Percentiles rank a stretch among this genome's conserved stretches.
These are phyloP conservation scores for Entophlyctis luteolus DNA, from an alignment of 192 early-diverging fungal species.

Conservation along the genomic window DNA sequence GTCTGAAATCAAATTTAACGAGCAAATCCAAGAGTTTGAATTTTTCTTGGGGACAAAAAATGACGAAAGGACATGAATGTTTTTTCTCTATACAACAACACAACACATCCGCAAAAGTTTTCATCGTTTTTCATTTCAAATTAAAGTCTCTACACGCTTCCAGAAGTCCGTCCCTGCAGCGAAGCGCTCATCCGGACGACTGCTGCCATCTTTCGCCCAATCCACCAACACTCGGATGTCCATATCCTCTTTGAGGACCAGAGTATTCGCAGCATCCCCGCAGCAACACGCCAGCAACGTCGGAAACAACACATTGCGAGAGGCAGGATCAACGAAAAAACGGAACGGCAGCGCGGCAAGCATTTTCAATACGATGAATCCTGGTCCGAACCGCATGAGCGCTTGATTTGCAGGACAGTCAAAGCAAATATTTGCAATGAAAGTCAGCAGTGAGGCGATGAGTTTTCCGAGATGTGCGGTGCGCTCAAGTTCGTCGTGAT, in stretches of 20 bases:
- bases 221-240: not conserved
- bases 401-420: slow-evolving; percentile 10
- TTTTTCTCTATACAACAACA: not conserved
- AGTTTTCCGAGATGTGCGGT: not conserved
- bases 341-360: slow-evolving; percentile 22
- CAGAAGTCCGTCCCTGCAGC: not conserved
- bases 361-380: slow-evolving; percentile 21
- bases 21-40: no score
- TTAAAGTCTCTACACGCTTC: not conserved
- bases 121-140: not conserved
- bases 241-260: slow-evolving; percentile 23
- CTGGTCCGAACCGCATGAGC: slow-evolving; percentile 23
- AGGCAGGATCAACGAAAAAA: slow-evolving; percentile 18
- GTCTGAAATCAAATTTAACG: no score
- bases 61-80: not conserved
- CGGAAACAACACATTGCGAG: slow-evolving; percentile 22
- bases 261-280: slow-evolving; percentile 15
- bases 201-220: slow-evolving; percentile 8
- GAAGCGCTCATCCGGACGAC: not conserved
- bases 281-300: slow-evolving; percentile 10
- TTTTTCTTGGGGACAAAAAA: not conserved
- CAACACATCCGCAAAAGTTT: not conserved
- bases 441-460: slow-evolving; percentile 15
- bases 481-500: not conserved
- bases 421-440: slow-evolving; percentile 19